These are phyloP conservation scores for Bombardia bombarda DNA, from an alignment of 495 filamentous ascomycete genomes.

Conservation along the genomic window DNA sequence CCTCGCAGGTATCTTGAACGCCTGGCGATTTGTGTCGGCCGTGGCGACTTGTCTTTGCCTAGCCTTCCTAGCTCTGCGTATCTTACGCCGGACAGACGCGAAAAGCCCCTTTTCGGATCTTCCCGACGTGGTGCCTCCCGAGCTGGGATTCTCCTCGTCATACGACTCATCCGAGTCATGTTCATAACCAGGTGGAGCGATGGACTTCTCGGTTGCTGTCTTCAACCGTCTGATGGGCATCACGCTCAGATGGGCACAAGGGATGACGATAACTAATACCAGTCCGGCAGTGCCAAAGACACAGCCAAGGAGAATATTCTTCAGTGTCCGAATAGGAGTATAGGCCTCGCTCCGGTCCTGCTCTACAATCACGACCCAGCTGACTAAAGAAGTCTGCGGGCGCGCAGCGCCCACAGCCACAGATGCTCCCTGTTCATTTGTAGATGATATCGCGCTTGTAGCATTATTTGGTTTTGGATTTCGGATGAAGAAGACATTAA, in stretches of 20 bases:
- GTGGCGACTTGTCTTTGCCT: slow-evolving; percentile 27
- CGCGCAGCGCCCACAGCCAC: slow-evolving; percentile 70
- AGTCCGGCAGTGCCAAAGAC: slow-evolving; percentile 74
- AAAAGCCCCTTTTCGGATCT: slow-evolving; percentile 31
- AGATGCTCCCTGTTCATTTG: slow-evolving; percentile 54
- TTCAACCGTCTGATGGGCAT: slow-evolving; percentile 71
- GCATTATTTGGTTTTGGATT: slow-evolving; percentile 48
- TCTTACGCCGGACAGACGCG: slow-evolving; percentile 24
- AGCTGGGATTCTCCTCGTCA: slow-evolving; percentile 38
- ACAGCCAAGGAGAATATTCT: slow-evolving; percentile 70
- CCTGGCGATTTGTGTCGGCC: slow-evolving; percentile 39
- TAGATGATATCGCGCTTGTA: slow-evolving; percentile 54
- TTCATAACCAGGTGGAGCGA: slow-evolving; percentile 54
- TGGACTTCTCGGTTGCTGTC: slow-evolving; percentile 68
- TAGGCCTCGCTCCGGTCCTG: slow-evolving; percentile 65
- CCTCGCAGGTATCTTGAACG: slow-evolving; percentile 75
- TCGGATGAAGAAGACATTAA: slow-evolving; percentile 40
- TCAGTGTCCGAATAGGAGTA: slow-evolving; percentile 61
- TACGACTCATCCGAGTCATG: slow-evolving; percentile 31
- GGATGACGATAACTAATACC: slow-evolving; percentile 58
- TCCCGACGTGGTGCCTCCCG: slow-evolving; percentile 26
- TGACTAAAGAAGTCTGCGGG: slow-evolving; percentile 52
- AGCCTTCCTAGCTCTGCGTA: slow-evolving; percentile 15
- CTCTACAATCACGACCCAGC: slow-evolving; percentile 79
- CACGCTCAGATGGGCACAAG: slow-evolving; percentile 71